Percentiles rank a stretch among this genome's conserved stretches.
Conservation (phyloP, 1,284 basidiomycete genomes). For the Pterula multifida region DNA sequence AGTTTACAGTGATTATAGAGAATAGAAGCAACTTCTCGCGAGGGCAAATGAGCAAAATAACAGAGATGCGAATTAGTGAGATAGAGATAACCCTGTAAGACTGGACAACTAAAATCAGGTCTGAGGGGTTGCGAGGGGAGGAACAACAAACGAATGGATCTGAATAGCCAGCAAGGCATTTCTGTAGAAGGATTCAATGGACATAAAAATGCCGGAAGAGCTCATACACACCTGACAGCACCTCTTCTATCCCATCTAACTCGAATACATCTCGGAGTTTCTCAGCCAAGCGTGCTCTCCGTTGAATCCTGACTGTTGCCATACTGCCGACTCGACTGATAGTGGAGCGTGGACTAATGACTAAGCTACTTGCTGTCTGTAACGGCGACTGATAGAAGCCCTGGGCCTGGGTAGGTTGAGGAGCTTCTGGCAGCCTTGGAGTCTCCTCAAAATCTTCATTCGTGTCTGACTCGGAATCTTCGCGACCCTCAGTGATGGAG, state of each 20-base stretch:
- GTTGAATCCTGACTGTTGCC: conserved; percentile 57
- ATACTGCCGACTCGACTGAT: conserved; percentile 46
- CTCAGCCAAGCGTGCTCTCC: conserved; percentile 64
- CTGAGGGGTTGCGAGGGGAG: conserved; percentile 3
- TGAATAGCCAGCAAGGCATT: conserved; percentile 82
- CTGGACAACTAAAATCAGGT: conserved; percentile 24
- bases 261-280: conserved; percentile 83
- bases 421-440: conserved; percentile 24
- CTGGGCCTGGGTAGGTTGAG: conserved; percentile 15
- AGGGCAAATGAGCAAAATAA: conserved; percentile 94
- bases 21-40: conserved; percentile 53
- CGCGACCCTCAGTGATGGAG: neutral
- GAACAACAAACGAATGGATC: conserved; percentile 66
- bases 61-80: conserved; percentile 86
- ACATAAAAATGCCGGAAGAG: conserved; percentile 9
- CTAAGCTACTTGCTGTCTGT: neutral
- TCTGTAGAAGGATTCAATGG: conserved; percentile 30
- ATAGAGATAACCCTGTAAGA: conserved; percentile 95
- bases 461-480: conserved; percentile 1
- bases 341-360: conserved; percentile 9
- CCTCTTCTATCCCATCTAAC: conserved; percentile 67
- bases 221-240: conserved; percentile 55
- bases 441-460: conserved; percentile 48
- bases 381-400: conserved; percentile 5
- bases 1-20: neutral